Base-by-base conservation (phyloP, 2,329 filamentous ascomycete genomes). In the Phyllosticta paracitricarpa region DNA sequence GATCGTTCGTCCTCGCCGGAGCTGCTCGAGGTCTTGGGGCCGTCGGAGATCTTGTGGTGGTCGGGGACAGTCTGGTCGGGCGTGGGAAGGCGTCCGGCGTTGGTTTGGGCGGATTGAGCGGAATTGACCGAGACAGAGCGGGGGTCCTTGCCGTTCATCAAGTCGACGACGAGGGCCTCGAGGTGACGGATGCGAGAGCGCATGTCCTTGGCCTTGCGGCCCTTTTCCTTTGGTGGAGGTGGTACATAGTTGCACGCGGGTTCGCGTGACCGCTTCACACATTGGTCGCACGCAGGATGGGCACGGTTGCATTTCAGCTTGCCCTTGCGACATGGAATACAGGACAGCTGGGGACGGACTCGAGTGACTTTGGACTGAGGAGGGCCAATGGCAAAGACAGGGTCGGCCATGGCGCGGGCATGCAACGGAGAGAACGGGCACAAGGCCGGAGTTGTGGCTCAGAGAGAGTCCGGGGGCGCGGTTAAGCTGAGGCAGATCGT, bases 281-380 rank as follows among this genome's bases (percentile, higher is more conserved):
- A 72, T 54, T 72, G 68, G 55, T 73, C 71, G n/a, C 71, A 72
- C 62, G 71, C 73, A 55, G 72, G 72, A 55, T 72, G 68, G 55
- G 71, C 69, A 17, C 72, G 68, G 61, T 74, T 71, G 62, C 72
- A 74, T 66, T 72, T 73, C 58, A 74, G 65, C 59, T 70, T 70
- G 14, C 68, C 68, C 56, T 68, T 66, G 30, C 68, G 66, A 56
- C 68, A 70, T 9, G 68, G 68, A 22, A 64, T 66, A 56, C 68
- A 70, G 53, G 65, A 67, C 25, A 70, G 64, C 58, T 70, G 68
- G 12, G 68, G 66, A 24, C 60, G 60, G 51, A 61, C 60, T 25
- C 60, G 52, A 51, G 60, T 61, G 51, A 61, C 60, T 56, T 61
- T 61, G 28, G 60, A 52, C 54, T 54, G 55, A 4, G 55, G 30